Percentiles rank a stretch among this genome's conserved stretches.
phyloP scores from a whole-genome alignment of 306 rosid genomes.

The Ammopiptanthus mongolicus region DNA sequence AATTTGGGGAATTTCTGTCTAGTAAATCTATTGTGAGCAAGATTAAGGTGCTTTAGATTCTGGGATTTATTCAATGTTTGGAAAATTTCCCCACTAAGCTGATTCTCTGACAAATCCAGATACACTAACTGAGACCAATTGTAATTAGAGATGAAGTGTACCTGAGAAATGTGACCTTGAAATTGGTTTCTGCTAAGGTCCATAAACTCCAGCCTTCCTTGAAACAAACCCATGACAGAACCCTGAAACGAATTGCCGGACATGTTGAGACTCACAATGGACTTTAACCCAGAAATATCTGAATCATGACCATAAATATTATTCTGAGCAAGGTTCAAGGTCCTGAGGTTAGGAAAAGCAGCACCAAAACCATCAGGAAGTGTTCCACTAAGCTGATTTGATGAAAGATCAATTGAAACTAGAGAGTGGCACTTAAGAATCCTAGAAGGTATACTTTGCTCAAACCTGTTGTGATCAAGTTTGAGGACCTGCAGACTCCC shows the following conservation, averaged over 20 bases:
- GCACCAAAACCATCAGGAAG: slow-evolving; percentile 82
- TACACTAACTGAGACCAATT: slow-evolving; percentile 71
- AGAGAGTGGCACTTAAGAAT: slow-evolving; percentile 62
- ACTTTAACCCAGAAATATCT: slow-evolving; percentile 55
- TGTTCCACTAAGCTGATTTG: slow-evolving; percentile 63
- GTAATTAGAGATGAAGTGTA: slow-evolving; percentile 47
- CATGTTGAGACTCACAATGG: slow-evolving; percentile 62
- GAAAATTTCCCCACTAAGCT: slow-evolving; percentile 68
- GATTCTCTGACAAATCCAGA: slow-evolving; percentile 91
- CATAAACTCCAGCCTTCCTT: slow-evolving; percentile 55
- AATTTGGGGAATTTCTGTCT: slow-evolving; percentile 56
- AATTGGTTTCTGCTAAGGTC: slow-evolving; percentile 91
- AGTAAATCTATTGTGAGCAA: slow-evolving; percentile 77
- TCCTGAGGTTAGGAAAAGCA: slow-evolving; percentile 70
- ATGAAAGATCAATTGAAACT: slow-evolving; percentile 69
- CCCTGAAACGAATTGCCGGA: slow-evolving; percentile 82
- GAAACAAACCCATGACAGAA: slow-evolving; percentile 62
- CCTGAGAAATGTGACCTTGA: slow-evolving; percentile 80
- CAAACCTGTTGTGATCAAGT: slow-evolving; percentile 59
- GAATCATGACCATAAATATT: slow-evolving; percentile 47
- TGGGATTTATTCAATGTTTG: slow-evolving; percentile 42
- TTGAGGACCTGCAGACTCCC: slow-evolving; percentile 48
- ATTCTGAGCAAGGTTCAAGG: slow-evolving; percentile 77
- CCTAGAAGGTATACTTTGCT: slow-evolving; percentile 55
- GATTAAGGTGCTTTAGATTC: slow-evolving; percentile 73